Conservation (phyloP, 2,329 filamentous ascomycete genomes). For the Phaeomoniella chlamydospora region DNA sequence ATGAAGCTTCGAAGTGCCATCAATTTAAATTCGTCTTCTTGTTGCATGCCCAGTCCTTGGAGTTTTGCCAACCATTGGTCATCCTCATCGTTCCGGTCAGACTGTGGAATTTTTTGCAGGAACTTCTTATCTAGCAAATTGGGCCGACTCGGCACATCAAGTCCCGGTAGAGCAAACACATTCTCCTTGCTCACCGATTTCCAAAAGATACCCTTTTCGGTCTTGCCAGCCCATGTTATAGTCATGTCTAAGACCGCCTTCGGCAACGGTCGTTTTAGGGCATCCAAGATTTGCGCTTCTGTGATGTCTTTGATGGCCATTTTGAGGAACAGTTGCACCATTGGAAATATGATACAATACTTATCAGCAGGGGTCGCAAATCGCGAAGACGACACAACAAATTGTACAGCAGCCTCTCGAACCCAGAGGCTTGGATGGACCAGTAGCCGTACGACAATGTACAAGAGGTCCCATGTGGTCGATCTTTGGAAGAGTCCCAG, state of each 20-base stretch:
- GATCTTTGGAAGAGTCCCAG: conserved; percentile 74
- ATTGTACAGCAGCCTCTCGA: conserved; percentile 73
- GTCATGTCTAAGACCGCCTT: conserved; percentile 74
- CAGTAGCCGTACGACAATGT: conserved; percentile 69
- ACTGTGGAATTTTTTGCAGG: conserved; percentile 23
- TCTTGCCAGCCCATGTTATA: conserved; percentile 68
- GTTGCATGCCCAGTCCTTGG: conserved; percentile 64
- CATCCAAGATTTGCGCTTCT: conserved; percentile 62
- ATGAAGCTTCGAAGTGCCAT: conserved; percentile 80
- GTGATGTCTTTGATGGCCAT: conserved; percentile 54
- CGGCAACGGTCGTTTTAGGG: conserved; percentile 67
- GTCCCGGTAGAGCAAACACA: conserved; percentile 51
- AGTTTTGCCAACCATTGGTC: conserved; percentile 83
- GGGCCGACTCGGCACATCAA: conserved; percentile 38
- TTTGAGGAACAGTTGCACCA: conserved; percentile 71
- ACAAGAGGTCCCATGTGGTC: conserved; percentile 76
- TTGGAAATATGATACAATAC: conserved; percentile 67
- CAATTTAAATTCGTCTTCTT: conserved; percentile 82
- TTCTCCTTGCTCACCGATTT: conserved; percentile 56
- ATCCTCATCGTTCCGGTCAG: conserved; percentile 73
- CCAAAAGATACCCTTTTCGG: conserved; percentile 79
- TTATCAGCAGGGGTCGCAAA: conserved; percentile 68
- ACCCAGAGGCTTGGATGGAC: conserved; percentile 96
- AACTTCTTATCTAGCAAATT: conserved; percentile 42
- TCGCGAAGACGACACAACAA: conserved; percentile 61